Evolutionary conservation across 768 basidiomycete genomes (phyloP), one percentile per base, ranked within the genome.

Genomic region (Rhodotorula paludigena): DNA sequence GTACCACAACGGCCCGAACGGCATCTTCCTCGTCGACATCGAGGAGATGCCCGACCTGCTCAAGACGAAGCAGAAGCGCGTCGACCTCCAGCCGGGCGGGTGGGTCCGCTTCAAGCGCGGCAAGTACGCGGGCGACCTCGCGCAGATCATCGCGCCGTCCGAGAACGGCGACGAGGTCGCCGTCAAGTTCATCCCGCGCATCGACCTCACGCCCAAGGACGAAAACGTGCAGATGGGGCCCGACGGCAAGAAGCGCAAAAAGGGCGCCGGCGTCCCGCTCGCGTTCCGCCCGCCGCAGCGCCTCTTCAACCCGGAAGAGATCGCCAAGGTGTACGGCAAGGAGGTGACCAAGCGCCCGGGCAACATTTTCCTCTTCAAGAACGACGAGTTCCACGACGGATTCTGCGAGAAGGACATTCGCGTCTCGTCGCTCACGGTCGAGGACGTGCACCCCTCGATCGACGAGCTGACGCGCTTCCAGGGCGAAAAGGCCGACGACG

Each of bases 11-110:
- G 63, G 66, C 9, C 60, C 71, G 74, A 86, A 89, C 57, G 89
- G 89, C 23, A 85, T 91, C 68, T 83, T 83, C 28, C 84, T 96
- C 41, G 92, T 97, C 1, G 92, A 92, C 12, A 92, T 97, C 65
- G 89, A 93, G 75, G 96, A 99, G 81, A 98, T 98, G 93, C 91
- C 96, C 25, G 90, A 89, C 66, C 81, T 98, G 44, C 83, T 98
- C 73, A 89, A 90, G 77, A 96, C 96, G 75, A 97, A 93, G 82
- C 93, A 93, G 80, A 89, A 92, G 76, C 90, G 92, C 69, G 80
- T 87, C 53, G 88, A 88, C 0, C 84, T 97, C 48, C 85, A 84
- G 25, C 86, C 87, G 0, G 92, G 91, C 28, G 89, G 86, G 73
- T 99, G 96, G 96, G 92, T 98, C 14, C 89, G 96, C 57, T 86